Percentiles rank a stretch among this genome's conserved stretches.
These are phyloP conservation scores for Periconia macrospinosa DNA, from an alignment of 2,329 filamentous ascomycete genomes.

Conservation along the genomic window DNA sequence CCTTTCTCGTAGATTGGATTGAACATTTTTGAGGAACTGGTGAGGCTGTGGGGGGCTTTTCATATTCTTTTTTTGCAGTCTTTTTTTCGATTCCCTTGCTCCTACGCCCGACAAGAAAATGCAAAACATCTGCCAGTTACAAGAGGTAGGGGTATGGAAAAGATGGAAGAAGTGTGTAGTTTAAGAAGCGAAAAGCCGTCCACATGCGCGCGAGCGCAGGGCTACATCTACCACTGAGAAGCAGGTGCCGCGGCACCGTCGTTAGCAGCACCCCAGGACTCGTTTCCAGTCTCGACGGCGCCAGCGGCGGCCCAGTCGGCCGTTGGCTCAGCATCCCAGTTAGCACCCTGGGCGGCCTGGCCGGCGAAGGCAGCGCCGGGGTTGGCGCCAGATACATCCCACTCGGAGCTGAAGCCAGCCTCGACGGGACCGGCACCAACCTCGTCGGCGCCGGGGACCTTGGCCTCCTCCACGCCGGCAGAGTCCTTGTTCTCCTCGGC, in stretches of 20 bases:
- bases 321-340: constrained; percentile 63
- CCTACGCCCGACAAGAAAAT: constrained; percentile 27
- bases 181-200: constrained; percentile 9
- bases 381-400: constrained; percentile 73
- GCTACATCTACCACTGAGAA: constrained; percentile 49
- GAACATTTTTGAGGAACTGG: constrained; percentile 12
- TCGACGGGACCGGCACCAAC: constrained; percentile 78
- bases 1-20: constrained; percentile 10
- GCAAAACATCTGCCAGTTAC: constrained; percentile 1
- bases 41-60: background rate
- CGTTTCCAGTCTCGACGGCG: constrained; percentile 48
- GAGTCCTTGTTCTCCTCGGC: constrained; percentile 98
- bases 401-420: constrained; percentile 78
- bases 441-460: constrained; percentile 83
- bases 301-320: constrained; percentile 68
- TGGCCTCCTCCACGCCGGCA: constrained; percentile 78
- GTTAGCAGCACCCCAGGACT: constrained; percentile 54
- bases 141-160: constrained; percentile 16
- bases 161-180: constrained; percentile 9
- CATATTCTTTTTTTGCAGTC: constrained; percentile 14
- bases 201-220: background rate
- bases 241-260: constrained; percentile 34
- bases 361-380: constrained; percentile 66
- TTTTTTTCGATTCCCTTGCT: constrained; percentile 28
- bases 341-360: constrained; percentile 62